phyloP scores from a whole-genome alignment of 139 green algal species.

The Parachlorella kessleri region DNA sequence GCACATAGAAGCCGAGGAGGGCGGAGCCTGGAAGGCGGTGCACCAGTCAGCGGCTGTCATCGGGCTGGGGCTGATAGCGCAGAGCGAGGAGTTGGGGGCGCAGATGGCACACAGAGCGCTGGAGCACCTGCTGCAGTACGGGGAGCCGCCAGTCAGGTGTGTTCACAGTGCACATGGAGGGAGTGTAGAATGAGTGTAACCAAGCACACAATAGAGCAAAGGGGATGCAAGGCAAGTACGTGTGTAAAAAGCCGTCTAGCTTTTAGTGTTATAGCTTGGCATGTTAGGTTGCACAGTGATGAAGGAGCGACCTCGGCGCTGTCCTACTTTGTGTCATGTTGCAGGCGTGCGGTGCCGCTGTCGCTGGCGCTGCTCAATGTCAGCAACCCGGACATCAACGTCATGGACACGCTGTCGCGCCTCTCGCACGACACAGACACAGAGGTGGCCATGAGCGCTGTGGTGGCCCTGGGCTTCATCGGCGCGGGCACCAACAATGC shows the following conservation, averaged over 20 bases:
- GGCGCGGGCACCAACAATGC: slow-evolving; percentile 98
- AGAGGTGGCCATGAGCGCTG: slow-evolving; percentile 81
- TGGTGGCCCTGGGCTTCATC: slow-evolving; percentile 91
- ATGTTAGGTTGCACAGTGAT: too few relatives aligned
- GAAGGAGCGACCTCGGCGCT: too few relatives aligned
- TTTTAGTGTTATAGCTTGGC: too few relatives aligned
- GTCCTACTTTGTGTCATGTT: too few relatives aligned
- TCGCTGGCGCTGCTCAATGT: slow-evolving; percentile 91
- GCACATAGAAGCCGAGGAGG: slow-evolving; percentile 77
- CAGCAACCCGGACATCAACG: slow-evolving; percentile 78
- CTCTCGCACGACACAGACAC: slow-evolving; percentile 92
- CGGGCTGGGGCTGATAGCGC: background rate
- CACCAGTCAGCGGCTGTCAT: slow-evolving; percentile 65
- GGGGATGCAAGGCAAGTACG: too few relatives aligned
- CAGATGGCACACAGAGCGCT: slow-evolving; percentile 88
- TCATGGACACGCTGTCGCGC: slow-evolving; percentile 92
- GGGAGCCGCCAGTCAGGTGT: slow-evolving; percentile 54
- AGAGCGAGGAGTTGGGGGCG: slow-evolving; percentile 90
- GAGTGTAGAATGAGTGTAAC: too few relatives aligned
- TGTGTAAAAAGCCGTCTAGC: too few relatives aligned
- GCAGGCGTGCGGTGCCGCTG: slow-evolving; percentile 85
- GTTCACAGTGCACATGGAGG: too few relatives aligned
- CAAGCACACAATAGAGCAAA: too few relatives aligned
- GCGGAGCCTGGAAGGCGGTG: slow-evolving; percentile 49
- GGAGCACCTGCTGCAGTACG: slow-evolving; percentile 96